Conservation (phyloP, 176 grass and related monocot genomes). For the Oryza punctata region DNA sequence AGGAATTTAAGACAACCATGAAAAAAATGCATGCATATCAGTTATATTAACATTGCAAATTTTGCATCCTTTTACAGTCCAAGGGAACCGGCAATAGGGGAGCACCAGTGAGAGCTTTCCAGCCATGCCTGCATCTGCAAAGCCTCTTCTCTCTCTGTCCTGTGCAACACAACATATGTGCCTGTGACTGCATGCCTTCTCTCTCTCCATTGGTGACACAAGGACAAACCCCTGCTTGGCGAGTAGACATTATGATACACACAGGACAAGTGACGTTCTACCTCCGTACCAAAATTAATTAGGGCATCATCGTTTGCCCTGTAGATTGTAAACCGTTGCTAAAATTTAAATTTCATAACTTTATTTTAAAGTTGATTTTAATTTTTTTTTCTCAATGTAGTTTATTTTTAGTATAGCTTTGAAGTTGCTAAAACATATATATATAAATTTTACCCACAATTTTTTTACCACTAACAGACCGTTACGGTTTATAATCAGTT, state of each 20-base stretch:
- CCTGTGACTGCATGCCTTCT: neutral
- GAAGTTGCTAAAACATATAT: too few relatives aligned
- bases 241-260: neutral
- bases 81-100: conserved; percentile 17
- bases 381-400: too few relatives aligned
- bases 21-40: too few relatives aligned
- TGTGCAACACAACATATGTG: neutral
- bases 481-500: too few relatives aligned
- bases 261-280: neutral
- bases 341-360: too few relatives aligned
- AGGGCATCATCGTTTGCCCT: too few relatives aligned
- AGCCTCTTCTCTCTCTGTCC: neutral
- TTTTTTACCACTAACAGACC: too few relatives aligned
- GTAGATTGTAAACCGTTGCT: too few relatives aligned
- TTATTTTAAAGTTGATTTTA: too few relatives aligned
- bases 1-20: too few relatives aligned
- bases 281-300: neutral
- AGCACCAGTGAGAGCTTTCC: neutral
- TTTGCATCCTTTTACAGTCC: neutral
- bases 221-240: conserved; percentile 19
- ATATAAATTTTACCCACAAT: too few relatives aligned
- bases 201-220: conserved; percentile 13
- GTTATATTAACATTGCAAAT: neutral
- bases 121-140: neutral
- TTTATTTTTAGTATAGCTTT: too few relatives aligned